A percentile compares a stretch with the other conserved stretches of the same genome.
Conservation (phyloP, 2,329 filamentous ascomycete species). For the Penicillium sp. region DNA sequence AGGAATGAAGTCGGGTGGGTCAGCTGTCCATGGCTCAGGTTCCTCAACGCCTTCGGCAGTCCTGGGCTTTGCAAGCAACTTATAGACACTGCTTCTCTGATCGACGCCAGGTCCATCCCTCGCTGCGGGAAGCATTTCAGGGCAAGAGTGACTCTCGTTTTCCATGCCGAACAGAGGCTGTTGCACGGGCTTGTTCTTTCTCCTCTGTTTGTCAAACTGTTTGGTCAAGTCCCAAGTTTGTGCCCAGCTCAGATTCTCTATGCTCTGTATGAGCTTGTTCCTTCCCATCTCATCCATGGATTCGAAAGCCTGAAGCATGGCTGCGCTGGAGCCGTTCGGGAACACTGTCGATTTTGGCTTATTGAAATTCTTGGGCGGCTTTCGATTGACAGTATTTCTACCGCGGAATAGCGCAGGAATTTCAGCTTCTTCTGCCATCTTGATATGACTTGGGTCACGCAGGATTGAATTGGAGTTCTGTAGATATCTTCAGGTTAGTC, state of each 20-base stretch:
- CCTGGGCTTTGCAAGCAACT: slow-evolving; percentile 8
- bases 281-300: background rate
- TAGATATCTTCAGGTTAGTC: background rate
- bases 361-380: background rate
- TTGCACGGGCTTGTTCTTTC: background rate
- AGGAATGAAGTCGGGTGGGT: background rate
- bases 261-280: background rate
- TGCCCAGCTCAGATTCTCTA: background rate
- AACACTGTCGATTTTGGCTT: background rate
- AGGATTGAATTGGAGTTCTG: background rate
- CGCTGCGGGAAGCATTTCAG: slow-evolving; percentile 20
- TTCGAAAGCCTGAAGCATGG: background rate
- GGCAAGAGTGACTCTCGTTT: slow-evolving; percentile 6
- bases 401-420: background rate
- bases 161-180: slow-evolving; percentile 1
- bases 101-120: slow-evolving; percentile 29
- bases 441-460: background rate
- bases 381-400: background rate
- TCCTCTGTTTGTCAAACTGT: background rate
- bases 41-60: background rate
- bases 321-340: background rate
- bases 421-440: background rate
- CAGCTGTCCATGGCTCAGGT: background rate
- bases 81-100: slow-evolving; percentile 17
- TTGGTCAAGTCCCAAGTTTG: background rate